These are phyloP conservation scores for Mycena indigotica DNA, from an alignment of 768 basidiomycete genomes.

Conservation along the genomic window DNA sequence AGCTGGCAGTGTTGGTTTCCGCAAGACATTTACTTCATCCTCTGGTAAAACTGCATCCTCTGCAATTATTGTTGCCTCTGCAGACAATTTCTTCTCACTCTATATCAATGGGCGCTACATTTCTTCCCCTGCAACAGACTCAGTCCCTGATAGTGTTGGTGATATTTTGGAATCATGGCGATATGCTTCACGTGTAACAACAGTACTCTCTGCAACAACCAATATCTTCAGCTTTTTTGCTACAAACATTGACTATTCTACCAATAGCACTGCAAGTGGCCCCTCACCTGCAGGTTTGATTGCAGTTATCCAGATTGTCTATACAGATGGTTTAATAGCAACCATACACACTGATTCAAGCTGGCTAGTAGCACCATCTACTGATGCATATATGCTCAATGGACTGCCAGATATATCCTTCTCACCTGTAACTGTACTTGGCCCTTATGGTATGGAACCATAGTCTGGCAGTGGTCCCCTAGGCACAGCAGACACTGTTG, in stretches of 20 bases:
- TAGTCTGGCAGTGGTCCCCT: not conserved
- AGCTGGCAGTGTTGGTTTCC: conserved; percentile 3
- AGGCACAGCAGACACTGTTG: not conserved
- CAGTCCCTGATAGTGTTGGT: not conserved
- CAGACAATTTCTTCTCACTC: conserved; percentile 3
- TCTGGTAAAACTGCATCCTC: conserved; percentile 3
- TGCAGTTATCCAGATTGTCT: not conserved
- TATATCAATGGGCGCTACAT: conserved; percentile 9
- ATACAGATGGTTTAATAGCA: not conserved
- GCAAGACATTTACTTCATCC: conserved; percentile 2
- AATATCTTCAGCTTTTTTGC: not conserved
- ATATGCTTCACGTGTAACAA: not conserved
- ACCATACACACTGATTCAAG: not conserved
- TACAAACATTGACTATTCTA: not conserved
- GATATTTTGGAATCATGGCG: not conserved
- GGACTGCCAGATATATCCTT: not conserved
- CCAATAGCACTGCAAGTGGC: no score
- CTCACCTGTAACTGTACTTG: not conserved
- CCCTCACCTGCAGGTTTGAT: not conserved
- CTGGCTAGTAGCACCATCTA: not conserved
- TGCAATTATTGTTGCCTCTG: not conserved
- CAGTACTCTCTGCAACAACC: not conserved
- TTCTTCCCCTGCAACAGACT: not conserved
- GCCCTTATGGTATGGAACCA: not conserved
- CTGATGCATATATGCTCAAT: not conserved